These are phyloP conservation scores for Pouteria glomerata DNA, from an alignment of 148 eudicot species.

Conservation along the genomic window DNA sequence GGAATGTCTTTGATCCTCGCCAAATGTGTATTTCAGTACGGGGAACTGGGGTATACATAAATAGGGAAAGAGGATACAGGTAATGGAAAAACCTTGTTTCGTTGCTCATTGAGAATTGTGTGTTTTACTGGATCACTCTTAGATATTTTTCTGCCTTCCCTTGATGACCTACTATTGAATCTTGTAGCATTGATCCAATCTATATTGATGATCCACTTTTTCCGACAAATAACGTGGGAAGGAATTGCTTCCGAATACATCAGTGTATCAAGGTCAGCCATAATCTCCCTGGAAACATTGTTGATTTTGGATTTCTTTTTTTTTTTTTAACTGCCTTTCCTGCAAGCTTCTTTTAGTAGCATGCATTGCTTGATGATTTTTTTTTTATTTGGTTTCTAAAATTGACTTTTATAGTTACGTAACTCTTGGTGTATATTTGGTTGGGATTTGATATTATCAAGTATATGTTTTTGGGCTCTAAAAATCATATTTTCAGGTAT, in stretches of 20 bases:
- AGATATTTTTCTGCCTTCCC: not conserved
- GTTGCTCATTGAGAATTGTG: conserved; percentile 7
- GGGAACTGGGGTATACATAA: conserved; percentile 88
- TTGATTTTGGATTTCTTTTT: no score
- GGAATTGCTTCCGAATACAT: conserved; percentile 95
- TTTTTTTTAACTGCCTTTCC: no score
- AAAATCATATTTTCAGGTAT: no score
- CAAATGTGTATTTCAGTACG: conserved; percentile 94
- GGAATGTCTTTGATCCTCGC: conserved; percentile 98
- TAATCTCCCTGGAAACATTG: not conserved
- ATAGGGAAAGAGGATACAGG: conserved; percentile 92
- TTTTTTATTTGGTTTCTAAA: not conserved
- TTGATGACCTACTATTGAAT: conserved; percentile 2
- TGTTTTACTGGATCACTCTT: not conserved
- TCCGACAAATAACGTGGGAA: conserved; percentile 88
- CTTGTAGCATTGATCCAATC: conserved; percentile 89
- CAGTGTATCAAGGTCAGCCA: conserved; percentile 84
- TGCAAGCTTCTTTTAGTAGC: not conserved
- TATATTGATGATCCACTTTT: conserved; percentile 94
- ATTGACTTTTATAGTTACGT: not conserved
- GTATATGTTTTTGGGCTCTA: not conserved
- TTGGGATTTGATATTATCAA: not conserved
- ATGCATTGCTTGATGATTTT: not conserved
- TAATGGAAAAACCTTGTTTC: conserved; percentile 16
- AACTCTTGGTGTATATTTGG: not conserved